Evolutionary conservation across 768 basidiomycete species (phyloP), one percentile per base, ranked within the genome.

Genomic region (Galerina sulciceps): DNA sequence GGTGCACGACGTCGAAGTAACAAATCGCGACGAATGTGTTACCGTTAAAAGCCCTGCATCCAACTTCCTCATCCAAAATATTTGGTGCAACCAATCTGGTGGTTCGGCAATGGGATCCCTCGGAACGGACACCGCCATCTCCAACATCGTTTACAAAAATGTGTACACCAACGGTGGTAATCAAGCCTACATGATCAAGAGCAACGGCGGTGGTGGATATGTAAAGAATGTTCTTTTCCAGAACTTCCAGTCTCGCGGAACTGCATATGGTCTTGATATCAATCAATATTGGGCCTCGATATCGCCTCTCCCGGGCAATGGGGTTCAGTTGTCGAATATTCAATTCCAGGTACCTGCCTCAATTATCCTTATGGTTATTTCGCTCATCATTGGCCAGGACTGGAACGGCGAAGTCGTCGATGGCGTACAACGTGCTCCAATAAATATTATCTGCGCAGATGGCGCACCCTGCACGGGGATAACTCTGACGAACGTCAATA

Each of bases 321-420:
- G 49, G 10, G 49, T 51, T 10, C 49, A 51, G 20, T 38, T 51
- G 8, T 51, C 49, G 1, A 51, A 51, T 15, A 51, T 51, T 3
- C 49, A 51, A 40, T 51, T 51, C 17, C 36, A 51, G 49, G 49
- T 51, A 23, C 18, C 31, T 36, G 38, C 1, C n/a, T n/a, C 1
- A 2, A 20, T 40, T 40, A 10, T 37, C 22, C 6, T 35, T 9
- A 8, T n/a, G 36, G 2, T 10, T 36, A 10, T 8, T 14, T 31
- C 26, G 22, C 11, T 35, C 4, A 20, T 11, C 10, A 10, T 38
- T 22, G 37, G 22, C 2, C 13, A 51, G 49, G 38, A 51, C 13
- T 51, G 49, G 49, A 38, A 51, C 26, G 49, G 49, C 36, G 49
- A 51, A 51, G 49, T 51, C 20, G 49, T 51, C 13, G 49, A 51